Percentiles rank a stretch among this genome's conserved stretches.
These are phyloP conservation scores for Colletotrichum sansevieriae DNA, from an alignment of 2,329 filamentous ascomycete species.

Conservation along the genomic window DNA sequence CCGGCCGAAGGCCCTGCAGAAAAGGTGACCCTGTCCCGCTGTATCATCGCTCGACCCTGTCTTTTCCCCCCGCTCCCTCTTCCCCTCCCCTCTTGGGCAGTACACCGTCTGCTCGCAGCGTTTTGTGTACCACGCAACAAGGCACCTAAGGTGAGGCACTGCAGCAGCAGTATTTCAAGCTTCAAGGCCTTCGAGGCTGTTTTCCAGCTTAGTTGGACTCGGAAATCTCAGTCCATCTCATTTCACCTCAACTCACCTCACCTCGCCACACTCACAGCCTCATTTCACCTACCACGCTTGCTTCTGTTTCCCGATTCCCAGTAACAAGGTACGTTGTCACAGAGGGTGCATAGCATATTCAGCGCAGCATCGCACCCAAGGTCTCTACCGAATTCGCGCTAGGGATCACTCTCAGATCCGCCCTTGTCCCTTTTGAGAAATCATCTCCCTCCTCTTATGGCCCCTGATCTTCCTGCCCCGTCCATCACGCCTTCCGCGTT, in stretches of 20 bases:
- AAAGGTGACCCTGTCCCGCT: slow-evolving; percentile 31
- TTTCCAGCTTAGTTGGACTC: slow-evolving; percentile 2
- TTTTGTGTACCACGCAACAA: background rate
- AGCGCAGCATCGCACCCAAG: slow-evolving; percentile 4
- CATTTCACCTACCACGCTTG: background rate
- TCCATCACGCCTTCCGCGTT: slow-evolving; percentile 37
- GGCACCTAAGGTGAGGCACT: background rate
- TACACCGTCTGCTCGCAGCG: slow-evolving; percentile 17
- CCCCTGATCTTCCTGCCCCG: slow-evolving; percentile 25
- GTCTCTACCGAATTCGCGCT: slow-evolving; percentile 25
- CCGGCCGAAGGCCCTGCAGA: slow-evolving; percentile 35
- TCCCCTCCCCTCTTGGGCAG: slow-evolving; percentile 20
- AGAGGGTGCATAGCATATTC: background rate
- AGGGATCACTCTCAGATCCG: slow-evolving; percentile 36
- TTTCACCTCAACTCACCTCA: background rate
- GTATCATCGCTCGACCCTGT: slow-evolving; percentile 35
- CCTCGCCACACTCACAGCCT: too few relatives aligned
- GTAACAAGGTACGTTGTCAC: slow-evolving; percentile 6
- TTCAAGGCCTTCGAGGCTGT: slow-evolving; percentile 5
- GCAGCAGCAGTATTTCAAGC: background rate
- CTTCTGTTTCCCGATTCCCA: slow-evolving; percentile 6
- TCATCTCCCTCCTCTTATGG: slow-evolving; percentile 19
- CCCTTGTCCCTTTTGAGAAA: slow-evolving; percentile 31
- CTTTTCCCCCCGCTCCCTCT: slow-evolving; percentile 30
- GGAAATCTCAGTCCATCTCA: background rate